Conservation (phyloP, 805 yeast species). For the Pichia phayaonensis region DNA sequence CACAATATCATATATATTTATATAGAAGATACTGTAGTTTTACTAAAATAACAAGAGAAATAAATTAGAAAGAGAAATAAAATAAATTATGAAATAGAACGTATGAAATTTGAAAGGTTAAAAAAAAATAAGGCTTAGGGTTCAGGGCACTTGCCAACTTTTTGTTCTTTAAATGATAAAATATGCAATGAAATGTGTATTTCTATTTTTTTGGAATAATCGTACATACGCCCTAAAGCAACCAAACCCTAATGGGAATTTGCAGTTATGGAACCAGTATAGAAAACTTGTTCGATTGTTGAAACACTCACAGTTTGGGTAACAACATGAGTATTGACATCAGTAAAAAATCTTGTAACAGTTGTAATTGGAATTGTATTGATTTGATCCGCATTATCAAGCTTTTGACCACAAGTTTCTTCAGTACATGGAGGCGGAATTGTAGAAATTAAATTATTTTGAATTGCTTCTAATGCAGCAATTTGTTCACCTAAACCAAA, state of each 20-base stretch:
- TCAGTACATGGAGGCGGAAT: slow-evolving; percentile 7
- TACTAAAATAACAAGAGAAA: too few species aligned
- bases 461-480: slow-evolving; percentile 60
- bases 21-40: too few species aligned
- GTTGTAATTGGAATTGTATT: slow-evolving; percentile 4
- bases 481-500: slow-evolving; percentile 80
- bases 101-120: not conserved
- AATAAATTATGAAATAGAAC: not conserved
- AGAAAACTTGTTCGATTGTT: not conserved
- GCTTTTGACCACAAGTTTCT: slow-evolving; percentile 5
- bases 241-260: not conserved
- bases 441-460: slow-evolving; percentile 40
- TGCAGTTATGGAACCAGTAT: not conserved
- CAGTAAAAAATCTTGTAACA: slow-evolving; percentile 1
- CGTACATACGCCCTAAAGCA: not conserved
- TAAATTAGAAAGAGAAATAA: too few species aligned
- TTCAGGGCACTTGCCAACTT: not conserved
- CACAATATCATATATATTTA: not conserved
- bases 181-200: not conserved
- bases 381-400: slow-evolving; percentile 1
- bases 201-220: not conserved
- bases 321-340: slow-evolving; percentile 1
- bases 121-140: not conserved
- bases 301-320: slow-evolving; percentile 2
- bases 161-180: too few species aligned